phyloP scores from a whole-genome alignment of 495 filamentous ascomycete genomes.

The Bombardia bombarda region DNA sequence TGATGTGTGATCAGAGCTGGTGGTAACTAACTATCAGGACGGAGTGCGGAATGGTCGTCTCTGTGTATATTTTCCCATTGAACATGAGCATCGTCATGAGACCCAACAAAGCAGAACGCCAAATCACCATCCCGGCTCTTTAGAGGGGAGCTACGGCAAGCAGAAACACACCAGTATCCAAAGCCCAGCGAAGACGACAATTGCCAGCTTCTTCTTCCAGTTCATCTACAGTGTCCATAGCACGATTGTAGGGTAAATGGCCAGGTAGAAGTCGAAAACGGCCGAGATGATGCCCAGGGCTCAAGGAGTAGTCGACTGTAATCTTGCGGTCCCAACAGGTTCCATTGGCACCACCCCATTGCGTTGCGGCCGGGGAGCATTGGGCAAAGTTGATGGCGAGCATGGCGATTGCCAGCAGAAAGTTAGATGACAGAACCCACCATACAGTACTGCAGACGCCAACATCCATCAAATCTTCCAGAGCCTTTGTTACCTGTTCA shows the following conservation, averaged over 20 bases:
- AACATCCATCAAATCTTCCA: no score
- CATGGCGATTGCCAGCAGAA: slow-evolving; percentile 8
- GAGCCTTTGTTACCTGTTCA: no score
- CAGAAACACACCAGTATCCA: slow-evolving; percentile 18
- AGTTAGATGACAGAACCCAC: no score
- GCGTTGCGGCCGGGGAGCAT: slow-evolving; percentile 14
- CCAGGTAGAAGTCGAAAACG: slow-evolving; percentile 21
- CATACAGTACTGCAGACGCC: no score
- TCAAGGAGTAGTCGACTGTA: slow-evolving; percentile 12
- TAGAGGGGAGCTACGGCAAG: no score
- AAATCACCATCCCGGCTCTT: no score
- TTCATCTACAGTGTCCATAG: slow-evolving; percentile 34
- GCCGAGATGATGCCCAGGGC: slow-evolving; percentile 10
- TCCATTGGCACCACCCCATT: slow-evolving; percentile 11
- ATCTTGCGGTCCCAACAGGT: slow-evolving; percentile 14
- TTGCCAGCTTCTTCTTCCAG: slow-evolving; percentile 19
- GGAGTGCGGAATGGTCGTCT: no score
- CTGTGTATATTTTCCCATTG: no score
- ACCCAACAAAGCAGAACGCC: no score
- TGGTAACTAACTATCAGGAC: no score
- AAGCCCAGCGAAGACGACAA: slow-evolving; percentile 16
- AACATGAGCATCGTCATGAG: no score
- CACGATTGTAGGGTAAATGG: slow-evolving; percentile 33
- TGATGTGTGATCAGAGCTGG: no score
- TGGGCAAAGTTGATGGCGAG: slow-evolving; percentile 18